Base-by-base conservation (phyloP, 2,329 filamentous ascomycete genomes). In the Diaporthe sp. region DNA sequence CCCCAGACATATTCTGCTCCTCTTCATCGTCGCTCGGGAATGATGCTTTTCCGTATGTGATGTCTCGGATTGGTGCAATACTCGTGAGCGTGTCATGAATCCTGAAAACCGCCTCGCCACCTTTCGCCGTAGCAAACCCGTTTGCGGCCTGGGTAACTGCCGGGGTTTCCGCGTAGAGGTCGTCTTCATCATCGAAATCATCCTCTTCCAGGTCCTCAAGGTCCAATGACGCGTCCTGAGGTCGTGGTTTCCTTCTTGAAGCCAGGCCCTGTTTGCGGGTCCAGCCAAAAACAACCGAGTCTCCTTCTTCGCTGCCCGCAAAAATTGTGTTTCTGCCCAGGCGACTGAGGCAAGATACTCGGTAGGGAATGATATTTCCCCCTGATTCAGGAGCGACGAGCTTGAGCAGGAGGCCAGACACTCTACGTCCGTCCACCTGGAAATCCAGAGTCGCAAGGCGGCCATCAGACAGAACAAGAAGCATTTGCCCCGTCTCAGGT, bases 361-460 rank as follows among this genome's bases (percentile, higher is more conserved):
- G 86, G 57, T 89, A 88, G 67, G 89, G 89, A 75, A 97, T 81
- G 13, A 94, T 77, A 42, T 85, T 82, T 10, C 93, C 93, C 13
- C 94, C 93, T 34, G 89, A 87, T 72, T 94, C 91, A 53, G 85
- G 80, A 6, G 90, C 81, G 7, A 98, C 87, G 53, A 90, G 84
- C 77, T 91, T 92, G 72, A 99, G 85, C n/a, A 89, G 91, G 76
- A 99, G 88, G 1, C 95, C 95, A 37, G 96, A 98, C 2, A 99
- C 95, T 3, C 94, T 97, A 73, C 97, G 91, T 22, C 97, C 97
- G 82, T 98, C 96, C 76, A 98, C 91, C 73, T 92, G 92, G 85
- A 99, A 98, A 22, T 90, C 93, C 17, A 98, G 84, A 31, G 97
- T 89, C 13, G 92, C 92, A 65, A 98, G 87, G 28, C 90, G 89